Evolutionary conservation across 768 basidiomycete species (phyloP), one percentile per base, ranked within the genome.

Genomic region (Cystofilobasidium ferigula): DNA sequence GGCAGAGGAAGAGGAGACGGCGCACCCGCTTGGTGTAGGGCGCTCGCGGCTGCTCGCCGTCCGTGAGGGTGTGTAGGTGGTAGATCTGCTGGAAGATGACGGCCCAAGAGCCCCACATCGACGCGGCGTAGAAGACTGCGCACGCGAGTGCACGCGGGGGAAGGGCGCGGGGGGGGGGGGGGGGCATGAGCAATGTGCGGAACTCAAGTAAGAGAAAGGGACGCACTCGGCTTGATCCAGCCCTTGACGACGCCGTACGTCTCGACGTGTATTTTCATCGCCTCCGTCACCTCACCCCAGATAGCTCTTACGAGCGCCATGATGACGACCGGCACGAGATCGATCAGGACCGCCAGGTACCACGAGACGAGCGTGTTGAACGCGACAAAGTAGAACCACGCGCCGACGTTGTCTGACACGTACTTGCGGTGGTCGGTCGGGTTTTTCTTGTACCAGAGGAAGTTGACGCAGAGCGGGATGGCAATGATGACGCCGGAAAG

Each of bases 371-470:
- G 77, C 60, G 88, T 77, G 73, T 89, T 88, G 43, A 85, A 81
- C 6, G 87, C 88, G 9, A 82, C 83, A 86, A 87, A 89, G 75
- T 86, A 87, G 3, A 88, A 78, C 87, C 87, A 89, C 3, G 86
- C 85, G 24, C 57, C 47, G 30, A 63, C 54, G 57, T 68, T 68
- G 30, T 57, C 60, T 20, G 61, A 51, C 5, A 58, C 40, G 45
- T 68, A 73, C 85, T 79, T 53, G 86, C 74, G 73, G 85, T 88
- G 69, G 84, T 77, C 79, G 20, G 86, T 81, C 69, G 83, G 77
- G 26, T 79, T 78, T 22, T 81, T 81, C 10, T 80, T 81, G 62
- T 86, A 73, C 0, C 81, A 81, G 53, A 84, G 82, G 73, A 86
- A 84, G 69, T 86, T 81, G 54, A 88, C 72, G 54, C 87, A 72